These are phyloP conservation scores for Myxozyma geophila DNA, from an alignment of 805 yeast genomes.

Conservation along the genomic window DNA sequence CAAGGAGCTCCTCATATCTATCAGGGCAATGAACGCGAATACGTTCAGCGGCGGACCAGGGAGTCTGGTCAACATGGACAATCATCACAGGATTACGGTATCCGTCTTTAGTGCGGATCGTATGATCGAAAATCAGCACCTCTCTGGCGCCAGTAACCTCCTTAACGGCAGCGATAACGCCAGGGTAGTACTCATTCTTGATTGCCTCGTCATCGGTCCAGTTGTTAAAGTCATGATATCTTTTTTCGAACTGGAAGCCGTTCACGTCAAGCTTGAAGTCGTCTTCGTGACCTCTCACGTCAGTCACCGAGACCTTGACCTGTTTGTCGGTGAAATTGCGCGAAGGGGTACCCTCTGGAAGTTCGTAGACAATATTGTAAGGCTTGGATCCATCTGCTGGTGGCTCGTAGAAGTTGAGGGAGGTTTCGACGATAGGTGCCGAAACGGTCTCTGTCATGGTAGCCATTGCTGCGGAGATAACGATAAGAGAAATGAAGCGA, in stretches of 20 bases:
- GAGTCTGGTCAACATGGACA: conserved; percentile 40
- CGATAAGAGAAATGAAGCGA: background rate
- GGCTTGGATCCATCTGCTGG: conserved; percentile 29
- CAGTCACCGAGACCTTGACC: conserved; percentile 13
- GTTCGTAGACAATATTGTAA: conserved; percentile 42
- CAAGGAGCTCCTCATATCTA: conserved; percentile 33
- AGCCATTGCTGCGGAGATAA: conserved; percentile 13
- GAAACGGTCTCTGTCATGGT: conserved; percentile 29
- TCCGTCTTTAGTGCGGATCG: conserved; percentile 33
- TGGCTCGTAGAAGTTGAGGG: conserved; percentile 28
- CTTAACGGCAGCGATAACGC: conserved; percentile 33
- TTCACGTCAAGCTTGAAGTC: conserved; percentile 31
- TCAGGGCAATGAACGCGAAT: conserved; percentile 38
- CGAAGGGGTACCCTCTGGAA: conserved; percentile 34
- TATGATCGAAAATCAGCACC: conserved; percentile 38
- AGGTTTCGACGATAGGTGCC: conserved; percentile 15
- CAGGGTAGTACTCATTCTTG: conserved; percentile 36
- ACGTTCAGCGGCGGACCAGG: conserved; percentile 34
- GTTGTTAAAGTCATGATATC: conserved; percentile 19
- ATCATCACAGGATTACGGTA: conserved; percentile 37
- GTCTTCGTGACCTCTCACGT: conserved; percentile 28
- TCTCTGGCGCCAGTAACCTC: conserved; percentile 36
- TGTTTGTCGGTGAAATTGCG: conserved; percentile 20
- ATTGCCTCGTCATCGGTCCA: conserved; percentile 35
- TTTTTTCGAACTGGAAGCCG: conserved; percentile 31